These are phyloP conservation scores for Cordyceps tenuipes DNA, from an alignment of 2,329 filamentous ascomycete species.

Conservation along the genomic window DNA sequence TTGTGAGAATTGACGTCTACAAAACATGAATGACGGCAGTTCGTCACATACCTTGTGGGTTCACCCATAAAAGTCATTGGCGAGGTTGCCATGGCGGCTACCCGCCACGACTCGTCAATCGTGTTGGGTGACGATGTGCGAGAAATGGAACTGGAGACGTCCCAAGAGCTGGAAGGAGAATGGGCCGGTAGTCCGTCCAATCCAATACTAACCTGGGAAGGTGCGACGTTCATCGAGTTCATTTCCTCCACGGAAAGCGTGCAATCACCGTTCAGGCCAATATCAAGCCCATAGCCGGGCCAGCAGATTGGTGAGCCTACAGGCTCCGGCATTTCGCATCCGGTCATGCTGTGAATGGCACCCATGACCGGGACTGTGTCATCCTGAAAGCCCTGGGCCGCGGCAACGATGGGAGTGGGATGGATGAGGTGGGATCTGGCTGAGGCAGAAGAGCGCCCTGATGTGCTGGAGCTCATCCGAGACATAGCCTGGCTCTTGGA, in stretches of 20 bases:
- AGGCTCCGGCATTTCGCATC: constrained; percentile 7
- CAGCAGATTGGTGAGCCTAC: constrained; percentile 44
- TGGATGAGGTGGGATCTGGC: constrained; percentile 42
- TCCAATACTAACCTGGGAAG: constrained; percentile 46
- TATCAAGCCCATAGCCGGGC: constrained; percentile 36
- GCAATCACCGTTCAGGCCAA: constrained; percentile 34
- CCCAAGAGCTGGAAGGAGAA: constrained; percentile 45
- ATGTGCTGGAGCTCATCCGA: constrained; percentile 31
- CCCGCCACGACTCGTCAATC: constrained; percentile 40
- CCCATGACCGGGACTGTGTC: constrained; percentile 27
- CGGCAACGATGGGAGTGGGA: constrained; percentile 43
- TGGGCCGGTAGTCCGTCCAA: constrained; percentile 41
- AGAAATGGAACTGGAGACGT: constrained; percentile 44
- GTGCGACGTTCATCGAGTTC: constrained; percentile 44
- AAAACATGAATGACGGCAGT: background rate
- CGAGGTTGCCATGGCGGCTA: constrained; percentile 13
- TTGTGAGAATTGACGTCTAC: constrained; percentile 3
- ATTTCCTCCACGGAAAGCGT: constrained; percentile 36
- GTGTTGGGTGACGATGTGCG: constrained; percentile 42
- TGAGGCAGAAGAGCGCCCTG: constrained; percentile 37
- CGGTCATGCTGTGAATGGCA: constrained; percentile 24
- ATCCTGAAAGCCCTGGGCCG: constrained; percentile 35
- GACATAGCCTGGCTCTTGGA: constrained; percentile 31
- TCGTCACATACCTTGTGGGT: constrained; percentile 4
- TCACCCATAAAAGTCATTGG: constrained; percentile 2